phyloP scores from a whole-genome alignment of 2,329 filamentous ascomycete genomes.

The Penicillium capsulatum region DNA sequence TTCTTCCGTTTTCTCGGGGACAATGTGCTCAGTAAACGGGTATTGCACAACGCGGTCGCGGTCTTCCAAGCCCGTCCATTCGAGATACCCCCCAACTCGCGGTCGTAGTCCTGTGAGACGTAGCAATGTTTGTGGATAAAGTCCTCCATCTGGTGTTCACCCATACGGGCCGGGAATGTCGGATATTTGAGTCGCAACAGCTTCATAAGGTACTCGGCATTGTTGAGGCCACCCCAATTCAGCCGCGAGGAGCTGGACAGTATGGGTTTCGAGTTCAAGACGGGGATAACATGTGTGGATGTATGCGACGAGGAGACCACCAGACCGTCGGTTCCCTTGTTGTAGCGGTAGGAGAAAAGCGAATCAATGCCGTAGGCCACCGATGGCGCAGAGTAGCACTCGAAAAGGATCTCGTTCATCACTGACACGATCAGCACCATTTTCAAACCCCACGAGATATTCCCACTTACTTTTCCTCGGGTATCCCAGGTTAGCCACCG shows the following conservation, averaged over 20 bases:
- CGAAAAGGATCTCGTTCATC: slow-evolving; percentile 96
- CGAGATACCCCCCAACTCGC: slow-evolving; percentile 73
- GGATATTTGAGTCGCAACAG: slow-evolving; percentile 89
- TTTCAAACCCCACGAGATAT: neutral
- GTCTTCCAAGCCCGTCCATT: slow-evolving; percentile 89
- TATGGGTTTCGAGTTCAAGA: slow-evolving; percentile 79
- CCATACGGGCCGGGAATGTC: slow-evolving; percentile 79
- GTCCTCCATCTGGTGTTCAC: slow-evolving; percentile 78
- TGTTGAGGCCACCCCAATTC: slow-evolving; percentile 92
- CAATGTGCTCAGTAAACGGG: slow-evolving; percentile 84
- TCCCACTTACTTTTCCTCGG: slow-evolving; percentile 72
- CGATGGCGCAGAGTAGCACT: slow-evolving; percentile 87
- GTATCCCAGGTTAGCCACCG: slow-evolving; percentile 85
- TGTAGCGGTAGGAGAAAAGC: slow-evolving; percentile 91
- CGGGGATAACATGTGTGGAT: slow-evolving; percentile 90
- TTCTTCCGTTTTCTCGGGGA: slow-evolving; percentile 89
- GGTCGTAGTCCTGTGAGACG: slow-evolving; percentile 75
- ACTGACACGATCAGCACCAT: slow-evolving; percentile 48
- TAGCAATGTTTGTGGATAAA: slow-evolving; percentile 88
- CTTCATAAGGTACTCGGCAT: slow-evolving; percentile 85
- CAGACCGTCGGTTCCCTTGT: slow-evolving; percentile 79
- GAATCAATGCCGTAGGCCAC: slow-evolving; percentile 94
- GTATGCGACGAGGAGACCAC: slow-evolving; percentile 91
- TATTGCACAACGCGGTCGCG: slow-evolving; percentile 87
- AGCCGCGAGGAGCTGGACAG: slow-evolving; percentile 80